Evolutionary conservation across 257 asterid species (phyloP).

Genomic region (Lantana camara): DNA sequence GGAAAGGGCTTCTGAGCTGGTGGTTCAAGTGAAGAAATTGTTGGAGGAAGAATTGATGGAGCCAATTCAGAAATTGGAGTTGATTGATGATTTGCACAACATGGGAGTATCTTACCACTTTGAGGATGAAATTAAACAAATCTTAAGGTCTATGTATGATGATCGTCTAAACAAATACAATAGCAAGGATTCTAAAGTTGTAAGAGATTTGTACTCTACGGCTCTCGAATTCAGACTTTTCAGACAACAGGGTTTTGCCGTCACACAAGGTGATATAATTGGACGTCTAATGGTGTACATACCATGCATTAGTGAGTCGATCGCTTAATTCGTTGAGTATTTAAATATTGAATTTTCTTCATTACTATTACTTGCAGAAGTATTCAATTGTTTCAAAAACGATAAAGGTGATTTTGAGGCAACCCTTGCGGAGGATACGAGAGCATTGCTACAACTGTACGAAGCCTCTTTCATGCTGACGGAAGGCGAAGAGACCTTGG

Average conservation of each 20-base stretch:
- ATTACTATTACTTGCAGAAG: constrained; percentile 29
- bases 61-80: constrained; percentile 16
- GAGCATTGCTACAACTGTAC: constrained; percentile 39
- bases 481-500: constrained; percentile 36
- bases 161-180: not conserved
- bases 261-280: constrained; percentile 24
- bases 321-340: too few species aligned
- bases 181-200: not conserved
- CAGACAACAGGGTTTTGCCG: constrained; percentile 24
- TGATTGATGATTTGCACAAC: constrained; percentile 32
- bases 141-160: not conserved
- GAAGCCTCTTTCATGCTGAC: constrained; percentile 44
- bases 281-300: too few species aligned
- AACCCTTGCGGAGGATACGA: constrained; percentile 25
- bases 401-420: constrained; percentile 33
- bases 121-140: constrained; percentile 18
- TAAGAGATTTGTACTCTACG: constrained; percentile 24
- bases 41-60: not conserved
- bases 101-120: constrained; percentile 28
- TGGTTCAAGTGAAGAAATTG: constrained; percentile 23
- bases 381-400: constrained; percentile 37
- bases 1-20: constrained; percentile 8
- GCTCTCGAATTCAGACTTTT: constrained; percentile 29
- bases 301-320: too few species aligned
- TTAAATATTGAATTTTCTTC: not conserved